These are phyloP conservation scores for Podospora appendiculata DNA, from an alignment of 495 filamentous ascomycete species.

Conservation along the genomic window DNA sequence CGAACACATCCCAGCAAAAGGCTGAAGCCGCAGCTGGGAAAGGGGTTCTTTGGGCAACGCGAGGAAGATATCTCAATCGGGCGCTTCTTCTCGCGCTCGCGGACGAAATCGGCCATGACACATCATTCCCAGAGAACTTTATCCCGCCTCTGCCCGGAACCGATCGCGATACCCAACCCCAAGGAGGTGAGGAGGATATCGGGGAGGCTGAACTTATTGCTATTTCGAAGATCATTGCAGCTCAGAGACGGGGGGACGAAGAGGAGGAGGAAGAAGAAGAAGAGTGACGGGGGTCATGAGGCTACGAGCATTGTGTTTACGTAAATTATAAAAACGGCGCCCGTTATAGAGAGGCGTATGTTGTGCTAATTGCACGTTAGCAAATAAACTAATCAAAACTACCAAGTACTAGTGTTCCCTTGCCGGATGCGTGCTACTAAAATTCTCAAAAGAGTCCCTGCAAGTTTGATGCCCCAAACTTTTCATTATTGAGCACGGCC, in stretches of 20 bases:
- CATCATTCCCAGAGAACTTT: constrained; percentile 7
- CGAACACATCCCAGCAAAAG: constrained; percentile 1
- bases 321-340: too few species aligned
- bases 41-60: constrained; percentile 12
- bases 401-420: not conserved
- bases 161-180: constrained; percentile 2
- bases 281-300: not conserved
- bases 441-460: too few species aligned
- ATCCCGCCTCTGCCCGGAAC: constrained; percentile 1
- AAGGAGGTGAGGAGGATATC: not conserved
- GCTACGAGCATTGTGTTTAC: too few species aligned
- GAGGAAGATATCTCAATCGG: constrained; percentile 11
- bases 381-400: too few species aligned
- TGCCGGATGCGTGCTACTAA: not conserved
- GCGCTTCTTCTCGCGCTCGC: constrained; percentile 15
- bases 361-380: too few species aligned
- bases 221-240: constrained; percentile 5
- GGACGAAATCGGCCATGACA: constrained; percentile 15
- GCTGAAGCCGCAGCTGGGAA: constrained; percentile 10
- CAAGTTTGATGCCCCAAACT: too few species aligned
- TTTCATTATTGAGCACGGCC: too few species aligned
- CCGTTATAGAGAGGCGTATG: too few species aligned
- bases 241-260: not conserved
- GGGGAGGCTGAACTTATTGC: constrained; percentile 1
- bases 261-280: constrained; percentile 3